phyloP scores from a whole-genome alignment of 2,329 filamentous ascomycete species.

The Davidsoniella eucalypti region DNA sequence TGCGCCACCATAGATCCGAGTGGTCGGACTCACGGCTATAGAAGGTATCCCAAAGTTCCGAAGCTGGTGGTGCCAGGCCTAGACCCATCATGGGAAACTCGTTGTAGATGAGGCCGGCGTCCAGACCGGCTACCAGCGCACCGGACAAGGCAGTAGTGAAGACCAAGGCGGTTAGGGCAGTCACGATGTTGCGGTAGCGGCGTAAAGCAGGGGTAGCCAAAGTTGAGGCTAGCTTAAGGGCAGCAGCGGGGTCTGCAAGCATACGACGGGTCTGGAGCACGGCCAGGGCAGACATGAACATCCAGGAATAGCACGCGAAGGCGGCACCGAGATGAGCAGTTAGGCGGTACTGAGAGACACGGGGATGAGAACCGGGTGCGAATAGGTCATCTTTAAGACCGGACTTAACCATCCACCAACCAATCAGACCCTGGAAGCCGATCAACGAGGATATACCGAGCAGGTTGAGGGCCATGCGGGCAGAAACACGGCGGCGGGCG shows the following conservation, averaged over 20 bases:
- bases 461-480: slow-evolving; percentile 60
- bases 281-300: slow-evolving; percentile 76
- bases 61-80: slow-evolving; percentile 62
- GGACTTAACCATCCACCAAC: slow-evolving; percentile 99
- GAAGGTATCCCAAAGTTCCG: slow-evolving; percentile 71
- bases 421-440: slow-evolving; percentile 85
- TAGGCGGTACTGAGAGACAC: slow-evolving; percentile 87
- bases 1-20: slow-evolving; percentile 87
- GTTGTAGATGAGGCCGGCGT: slow-evolving; percentile 96
- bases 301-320: slow-evolving; percentile 84
- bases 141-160: slow-evolving; percentile 89
- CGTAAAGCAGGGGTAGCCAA: slow-evolving; percentile 52
- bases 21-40: slow-evolving; percentile 66
- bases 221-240: slow-evolving; percentile 40
- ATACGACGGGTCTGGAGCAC: slow-evolving; percentile 66
- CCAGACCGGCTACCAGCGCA: slow-evolving; percentile 81
- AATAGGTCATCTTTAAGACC: slow-evolving; percentile 93
- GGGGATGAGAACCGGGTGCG: slow-evolving; percentile 72
- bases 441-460: slow-evolving; percentile 76
- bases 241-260: slow-evolving; percentile 47
- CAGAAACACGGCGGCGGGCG: slow-evolving; percentile 59
- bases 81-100: slow-evolving; percentile 93
- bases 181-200: slow-evolving; percentile 56
- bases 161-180: slow-evolving; percentile 55
- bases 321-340: slow-evolving; percentile 79